Conservation (phyloP, 2,329 filamentous ascomycete genomes). For the Stachybotrys elegans region DNA sequence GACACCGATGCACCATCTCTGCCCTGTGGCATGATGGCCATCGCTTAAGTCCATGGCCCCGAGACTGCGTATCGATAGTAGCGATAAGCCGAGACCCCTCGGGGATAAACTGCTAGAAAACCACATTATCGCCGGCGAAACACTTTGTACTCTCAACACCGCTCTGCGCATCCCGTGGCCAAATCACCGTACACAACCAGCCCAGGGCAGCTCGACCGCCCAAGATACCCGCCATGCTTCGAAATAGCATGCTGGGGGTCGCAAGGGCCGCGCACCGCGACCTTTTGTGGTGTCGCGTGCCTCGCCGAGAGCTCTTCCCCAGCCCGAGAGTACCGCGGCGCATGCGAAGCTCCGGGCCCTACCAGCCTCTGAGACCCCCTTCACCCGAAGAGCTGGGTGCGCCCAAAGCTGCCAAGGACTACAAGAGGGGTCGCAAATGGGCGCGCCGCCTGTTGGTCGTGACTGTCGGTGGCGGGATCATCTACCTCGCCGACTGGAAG, state of each 20-base stretch:
- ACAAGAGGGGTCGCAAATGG: conserved; percentile 67
- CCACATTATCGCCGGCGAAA: no score
- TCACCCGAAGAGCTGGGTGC: conserved; percentile 73
- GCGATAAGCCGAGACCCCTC: no score
- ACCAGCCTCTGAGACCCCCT: conserved; percentile 67
- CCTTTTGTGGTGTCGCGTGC: conserved; percentile 11
- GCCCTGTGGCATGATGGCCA: no score
- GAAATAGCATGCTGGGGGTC: conserved; percentile 19
- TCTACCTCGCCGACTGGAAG: conserved; percentile 66
- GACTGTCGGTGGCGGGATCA: conserved; percentile 50
- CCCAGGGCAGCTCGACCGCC: no score
- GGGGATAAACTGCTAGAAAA: no score
- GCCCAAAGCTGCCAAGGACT: conserved; percentile 65
- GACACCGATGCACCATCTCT: no score
- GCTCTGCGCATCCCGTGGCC: no score
- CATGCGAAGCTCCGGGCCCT: conserved; percentile 36
- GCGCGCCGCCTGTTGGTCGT: conserved; percentile 65
- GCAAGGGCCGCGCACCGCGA: conserved; percentile 11
- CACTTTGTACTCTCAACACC: no score
- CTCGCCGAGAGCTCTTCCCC: conserved; percentile 8
- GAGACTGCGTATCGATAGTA: no score
- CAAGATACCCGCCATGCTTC: conserved; percentile 21
- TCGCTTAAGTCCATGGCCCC: no score
- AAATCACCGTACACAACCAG: no score
- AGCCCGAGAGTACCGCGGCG: conserved; percentile 11